Base-by-base conservation (phyloP, 768 basidiomycete genomes). In the Tephrocybe sp. region DNA sequence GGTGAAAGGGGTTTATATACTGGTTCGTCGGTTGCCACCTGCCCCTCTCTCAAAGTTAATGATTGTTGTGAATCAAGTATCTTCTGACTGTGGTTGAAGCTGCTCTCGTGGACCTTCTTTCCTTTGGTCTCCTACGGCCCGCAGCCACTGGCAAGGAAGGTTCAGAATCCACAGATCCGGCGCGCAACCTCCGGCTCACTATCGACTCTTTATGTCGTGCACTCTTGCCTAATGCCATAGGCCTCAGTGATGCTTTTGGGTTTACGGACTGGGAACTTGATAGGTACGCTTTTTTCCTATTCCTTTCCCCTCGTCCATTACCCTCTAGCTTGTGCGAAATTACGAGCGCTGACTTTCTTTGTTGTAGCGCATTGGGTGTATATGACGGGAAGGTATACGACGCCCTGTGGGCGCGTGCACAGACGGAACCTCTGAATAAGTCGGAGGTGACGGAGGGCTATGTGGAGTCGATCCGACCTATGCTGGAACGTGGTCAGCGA, bases 261-360 rank as follows among this genome's bases (percentile, higher is more conserved):
- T 87, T 87, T 56, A 74, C 79, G 0, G 87, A 90, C 57, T 90
- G 85, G 83, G 80, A 87, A 44, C 67, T 90, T 15, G 78, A 88
- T 55, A 86, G 84, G 82, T 82, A 12, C 16, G 34, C 5, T 31
- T 36, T 5, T 25, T 12, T 18, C 16, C 6, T 18, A 36, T 3
- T 9, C 5, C 9, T 41, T 13, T 70, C 44, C 36, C 18, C 21
- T 18, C 13, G 4, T 45, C 28, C 22, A 41, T 34, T n/a, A 25
- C 13, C 18, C 16, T 13, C n/a, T n/a, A n/a, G n/a, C n/a, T n/a
- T n/a, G n/a, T n/a, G n/a, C n/a, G 15, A 5, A 38, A 27, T 47
- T n/a, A n/a, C 3, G 9, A 36, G 9, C 22, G 13, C 26, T 39
- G 22, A 30, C 22, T 19, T 42, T 42, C 15, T 48, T 36, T 9